These are phyloP conservation scores for Xylaria acuta DNA, from an alignment of 495 filamentous ascomycete species.

Conservation along the genomic window DNA sequence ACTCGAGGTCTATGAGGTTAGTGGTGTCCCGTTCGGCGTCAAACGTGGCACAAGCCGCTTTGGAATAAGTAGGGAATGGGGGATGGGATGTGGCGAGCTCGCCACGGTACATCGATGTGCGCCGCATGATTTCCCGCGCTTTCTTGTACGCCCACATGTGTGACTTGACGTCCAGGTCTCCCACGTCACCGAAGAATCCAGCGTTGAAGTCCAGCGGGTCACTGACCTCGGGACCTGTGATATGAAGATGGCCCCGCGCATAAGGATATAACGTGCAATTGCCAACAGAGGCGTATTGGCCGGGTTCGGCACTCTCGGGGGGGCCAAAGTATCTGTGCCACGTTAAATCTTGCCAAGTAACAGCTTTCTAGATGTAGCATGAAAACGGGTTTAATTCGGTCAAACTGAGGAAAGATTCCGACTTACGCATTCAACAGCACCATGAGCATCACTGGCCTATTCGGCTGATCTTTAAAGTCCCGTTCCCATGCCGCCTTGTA, in stretches of 20 bases:
- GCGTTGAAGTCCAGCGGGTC: conserved; percentile 48
- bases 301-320: conserved; percentile 19
- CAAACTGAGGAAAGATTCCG: neutral
- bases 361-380: neutral
- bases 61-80: conserved; percentile 51
- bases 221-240: conserved; percentile 48
- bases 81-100: conserved; percentile 59
- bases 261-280: conserved; percentile 59
- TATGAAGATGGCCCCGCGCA: conserved; percentile 63
- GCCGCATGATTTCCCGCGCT: conserved; percentile 61
- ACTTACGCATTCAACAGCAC: conserved; percentile 38
- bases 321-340: conserved; percentile 9
- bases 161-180: conserved; percentile 51
- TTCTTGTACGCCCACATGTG: conserved; percentile 62
- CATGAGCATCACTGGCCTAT: conserved; percentile 49
- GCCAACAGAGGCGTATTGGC: conserved; percentile 46
- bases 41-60: conserved; percentile 43
- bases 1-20: conserved; percentile 53
- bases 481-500: conserved; percentile 52
- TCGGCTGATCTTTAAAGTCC: conserved; percentile 49
- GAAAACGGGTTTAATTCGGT: neutral
- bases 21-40: conserved; percentile 45
- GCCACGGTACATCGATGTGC: conserved; percentile 59
- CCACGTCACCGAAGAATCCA: conserved; percentile 52
- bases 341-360: conserved; percentile 9